Conservation (phyloP, 2,329 filamentous ascomycete genomes). For the Pyricularia sp. region DNA sequence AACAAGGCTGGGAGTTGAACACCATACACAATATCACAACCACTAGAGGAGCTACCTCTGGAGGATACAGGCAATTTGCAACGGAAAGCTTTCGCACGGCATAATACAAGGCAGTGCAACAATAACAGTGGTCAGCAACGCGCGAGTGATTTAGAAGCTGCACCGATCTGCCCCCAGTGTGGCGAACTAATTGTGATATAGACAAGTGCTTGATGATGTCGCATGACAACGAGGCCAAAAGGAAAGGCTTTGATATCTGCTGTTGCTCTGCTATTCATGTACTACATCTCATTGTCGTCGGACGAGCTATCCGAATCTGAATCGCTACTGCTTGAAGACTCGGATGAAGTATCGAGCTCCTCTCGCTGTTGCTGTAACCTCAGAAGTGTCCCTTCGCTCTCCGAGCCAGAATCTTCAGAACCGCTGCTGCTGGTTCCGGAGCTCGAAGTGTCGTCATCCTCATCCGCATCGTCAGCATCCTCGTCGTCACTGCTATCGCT, state of each 20-base stretch:
- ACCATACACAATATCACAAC: background rate
- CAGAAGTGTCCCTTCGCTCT: constrained; percentile 7
- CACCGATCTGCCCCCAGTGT: background rate
- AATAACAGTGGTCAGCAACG: background rate
- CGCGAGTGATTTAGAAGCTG: background rate
- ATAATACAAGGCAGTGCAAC: background rate
- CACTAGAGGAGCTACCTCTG: background rate
- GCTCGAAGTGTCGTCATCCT: constrained; percentile 12
- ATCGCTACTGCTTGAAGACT: constrained; percentile 6
- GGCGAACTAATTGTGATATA: background rate
- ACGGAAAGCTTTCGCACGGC: background rate
- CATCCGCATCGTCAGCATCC: constrained; percentile 17
- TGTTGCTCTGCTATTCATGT: background rate
- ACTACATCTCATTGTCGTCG: constrained; percentile 2
- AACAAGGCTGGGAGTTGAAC: no score
- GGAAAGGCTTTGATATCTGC: background rate
- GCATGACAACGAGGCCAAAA: background rate
- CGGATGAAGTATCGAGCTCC: constrained; percentile 31
- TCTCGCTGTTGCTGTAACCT: constrained; percentile 11
- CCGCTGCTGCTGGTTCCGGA: constrained; percentile 13
- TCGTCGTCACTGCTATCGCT: constrained; percentile 16
- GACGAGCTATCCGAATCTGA: constrained; percentile 8
- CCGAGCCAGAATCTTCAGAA: constrained; percentile 5
- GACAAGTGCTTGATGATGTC: background rate
- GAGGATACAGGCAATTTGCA: background rate